phyloP scores from a whole-genome alignment of 768 basidiomycete species.

The Phaffia tasmanica region DNA sequence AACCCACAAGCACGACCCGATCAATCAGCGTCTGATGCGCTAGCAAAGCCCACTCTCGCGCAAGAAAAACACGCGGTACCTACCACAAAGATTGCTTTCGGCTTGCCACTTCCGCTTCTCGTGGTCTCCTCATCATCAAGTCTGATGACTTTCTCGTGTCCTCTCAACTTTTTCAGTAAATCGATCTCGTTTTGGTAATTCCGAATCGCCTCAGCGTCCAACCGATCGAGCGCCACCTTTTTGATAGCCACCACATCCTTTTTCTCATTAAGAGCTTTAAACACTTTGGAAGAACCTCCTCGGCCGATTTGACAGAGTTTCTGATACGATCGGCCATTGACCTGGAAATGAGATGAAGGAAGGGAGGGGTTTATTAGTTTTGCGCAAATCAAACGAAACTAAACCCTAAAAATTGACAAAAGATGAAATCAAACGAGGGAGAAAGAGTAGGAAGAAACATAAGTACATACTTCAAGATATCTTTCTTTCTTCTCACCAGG shows the following conservation, averaged over 20 bases:
- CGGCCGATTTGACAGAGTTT: constrained; percentile 81
- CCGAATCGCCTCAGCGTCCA: constrained; percentile 71
- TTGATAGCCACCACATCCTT: constrained; percentile 84
- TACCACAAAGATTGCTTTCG: constrained; percentile 51
- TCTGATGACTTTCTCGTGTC: constrained; percentile 83
- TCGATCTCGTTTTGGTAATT: constrained; percentile 96
- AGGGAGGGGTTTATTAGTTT: not conserved
- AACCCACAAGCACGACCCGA: not conserved
- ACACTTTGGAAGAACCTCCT: constrained; percentile 93
- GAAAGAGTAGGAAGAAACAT: not conserved
- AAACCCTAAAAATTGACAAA: not conserved
- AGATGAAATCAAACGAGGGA: not conserved
- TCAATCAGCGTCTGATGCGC: constrained; percentile 14
- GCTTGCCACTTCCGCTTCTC: constrained; percentile 50
- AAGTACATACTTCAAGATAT: constrained; percentile 3
- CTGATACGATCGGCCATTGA: constrained; percentile 73
- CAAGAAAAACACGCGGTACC: constrained; percentile 15
- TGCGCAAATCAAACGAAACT: not conserved
- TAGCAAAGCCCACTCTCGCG: too few species aligned
- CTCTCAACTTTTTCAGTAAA: constrained; percentile 81
- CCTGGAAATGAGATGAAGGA: constrained; percentile 35
- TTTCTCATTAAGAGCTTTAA: constrained; percentile 65
- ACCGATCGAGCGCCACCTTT: constrained; percentile 73
- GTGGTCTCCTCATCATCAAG: constrained; percentile 80
- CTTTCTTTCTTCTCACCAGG: constrained; percentile 8